phyloP scores from a whole-genome alignment of 805 yeast genomes.

The Debaryomyces prosopidis region DNA sequence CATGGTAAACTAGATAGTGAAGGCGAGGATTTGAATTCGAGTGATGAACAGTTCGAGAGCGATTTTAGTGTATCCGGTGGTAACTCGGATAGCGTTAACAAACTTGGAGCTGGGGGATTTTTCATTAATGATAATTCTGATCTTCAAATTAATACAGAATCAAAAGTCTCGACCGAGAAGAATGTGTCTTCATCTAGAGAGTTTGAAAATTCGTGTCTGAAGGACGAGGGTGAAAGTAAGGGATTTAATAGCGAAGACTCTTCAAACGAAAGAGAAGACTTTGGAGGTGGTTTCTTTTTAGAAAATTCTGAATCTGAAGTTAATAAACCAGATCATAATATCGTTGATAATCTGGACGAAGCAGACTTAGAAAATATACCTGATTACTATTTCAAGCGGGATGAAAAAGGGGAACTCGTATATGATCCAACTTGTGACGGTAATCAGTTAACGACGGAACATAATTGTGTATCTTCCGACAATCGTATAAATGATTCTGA shows the following conservation, averaged over 20 bases:
- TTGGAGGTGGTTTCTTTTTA: conserved; percentile 19
- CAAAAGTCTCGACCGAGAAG: too few relatives aligned
- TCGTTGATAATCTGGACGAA: neutral
- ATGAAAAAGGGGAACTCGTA: conserved; percentile 20
- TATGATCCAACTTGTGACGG: conserved; percentile 14
- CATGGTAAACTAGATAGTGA: conserved; percentile 41
- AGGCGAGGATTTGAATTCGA: neutral
- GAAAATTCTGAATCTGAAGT: conserved; percentile 6
- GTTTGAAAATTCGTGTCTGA: neutral
- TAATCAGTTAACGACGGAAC: too few relatives aligned
- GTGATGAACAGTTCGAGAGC: neutral
- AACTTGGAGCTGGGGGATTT: conserved; percentile 10
- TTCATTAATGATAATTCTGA: conserved; percentile 3
- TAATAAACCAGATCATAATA: neutral
- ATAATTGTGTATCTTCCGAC: too few relatives aligned
- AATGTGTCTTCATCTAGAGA: too few relatives aligned
- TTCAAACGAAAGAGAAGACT: conserved; percentile 8
- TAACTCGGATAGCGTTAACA: neutral
- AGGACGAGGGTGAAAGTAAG: conserved; percentile 5
- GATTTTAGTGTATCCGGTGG: neutral
- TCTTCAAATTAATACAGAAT: too few relatives aligned
- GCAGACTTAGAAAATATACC: conserved; percentile 14
- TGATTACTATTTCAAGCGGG: conserved; percentile 15
- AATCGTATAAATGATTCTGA: too few relatives aligned
- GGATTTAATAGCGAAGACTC: conserved; percentile 19